These are phyloP conservation scores for Moricandia moricandioides DNA, from an alignment of 345 rosid species.

Conservation along the genomic window DNA sequence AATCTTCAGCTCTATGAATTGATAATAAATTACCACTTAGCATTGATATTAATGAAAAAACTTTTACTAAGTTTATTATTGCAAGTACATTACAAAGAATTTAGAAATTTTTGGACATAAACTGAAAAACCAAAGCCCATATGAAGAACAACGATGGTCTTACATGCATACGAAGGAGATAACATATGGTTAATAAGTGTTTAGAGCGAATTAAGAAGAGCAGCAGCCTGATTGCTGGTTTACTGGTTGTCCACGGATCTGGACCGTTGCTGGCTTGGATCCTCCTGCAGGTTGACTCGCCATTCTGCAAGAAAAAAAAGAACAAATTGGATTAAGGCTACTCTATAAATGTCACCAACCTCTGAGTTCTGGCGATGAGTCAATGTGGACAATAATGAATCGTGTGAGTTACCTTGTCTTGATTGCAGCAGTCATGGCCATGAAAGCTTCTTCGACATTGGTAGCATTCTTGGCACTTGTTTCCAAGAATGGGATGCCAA, in stretches of 20 bases:
- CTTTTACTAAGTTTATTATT: slow-evolving; percentile 19
- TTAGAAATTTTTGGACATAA: slow-evolving; percentile 20
- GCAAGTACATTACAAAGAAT: slow-evolving; percentile 36
- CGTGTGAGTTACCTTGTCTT: slow-evolving; percentile 50
- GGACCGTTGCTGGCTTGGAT: slow-evolving; percentile 85
- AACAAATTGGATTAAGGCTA: background rate
- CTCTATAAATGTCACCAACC: background rate
- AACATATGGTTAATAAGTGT: slow-evolving; percentile 24
- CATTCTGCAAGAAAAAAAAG: slow-evolving; percentile 54
- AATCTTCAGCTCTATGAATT: background rate
- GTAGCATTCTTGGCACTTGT: slow-evolving; percentile 75
- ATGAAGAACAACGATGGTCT: background rate
- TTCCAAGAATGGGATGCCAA: slow-evolving; percentile 78
- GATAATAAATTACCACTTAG: background rate
- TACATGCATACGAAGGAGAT: slow-evolving; percentile 31
- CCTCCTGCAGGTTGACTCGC: slow-evolving; percentile 90
- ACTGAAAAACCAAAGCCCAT: slow-evolving; percentile 14
- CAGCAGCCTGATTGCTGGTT: slow-evolving; percentile 94
- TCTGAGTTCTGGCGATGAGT: background rate
- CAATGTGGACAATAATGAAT: background rate
- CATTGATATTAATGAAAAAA: background rate
- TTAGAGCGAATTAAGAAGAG: slow-evolving; percentile 52
- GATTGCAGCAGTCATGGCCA: slow-evolving; percentile 80
- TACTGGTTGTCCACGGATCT: slow-evolving; percentile 91
- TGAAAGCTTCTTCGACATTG: slow-evolving; percentile 73